Evolutionary conservation across 2,329 filamentous ascomycete species (phyloP).

Genomic region (Diaporthe caulivora): DNA sequence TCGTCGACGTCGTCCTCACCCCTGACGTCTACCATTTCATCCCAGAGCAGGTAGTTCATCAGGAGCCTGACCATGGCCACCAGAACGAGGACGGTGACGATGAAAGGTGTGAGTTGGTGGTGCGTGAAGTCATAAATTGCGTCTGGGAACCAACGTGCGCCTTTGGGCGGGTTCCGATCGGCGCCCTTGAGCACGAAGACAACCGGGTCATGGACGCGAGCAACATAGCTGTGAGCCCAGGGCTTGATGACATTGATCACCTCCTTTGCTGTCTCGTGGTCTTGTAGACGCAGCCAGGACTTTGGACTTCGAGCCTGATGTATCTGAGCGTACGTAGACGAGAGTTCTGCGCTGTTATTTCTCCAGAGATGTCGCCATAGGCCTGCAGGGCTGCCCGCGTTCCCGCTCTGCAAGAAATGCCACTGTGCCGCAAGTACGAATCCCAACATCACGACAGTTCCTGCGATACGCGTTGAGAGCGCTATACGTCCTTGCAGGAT

Average conservation of each 20-base stretch:
- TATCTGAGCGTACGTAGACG: conserved; percentile 66
- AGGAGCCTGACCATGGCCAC: conserved; percentile 76
- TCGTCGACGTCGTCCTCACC: conserved; percentile 60
- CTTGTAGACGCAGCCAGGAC: conserved; percentile 82
- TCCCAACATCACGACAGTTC: conserved; percentile 78
- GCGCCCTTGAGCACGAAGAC: conserved; percentile 79
- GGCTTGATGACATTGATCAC: conserved; percentile 83
- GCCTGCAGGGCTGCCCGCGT: conserved; percentile 13
- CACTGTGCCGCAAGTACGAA: conserved; percentile 81
- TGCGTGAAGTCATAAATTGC: conserved; percentile 77
- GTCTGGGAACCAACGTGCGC: conserved; percentile 63
- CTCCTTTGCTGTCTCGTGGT: conserved; percentile 82
- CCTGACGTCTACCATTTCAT: conserved; percentile 64
- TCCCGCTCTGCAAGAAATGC: conserved; percentile 75
- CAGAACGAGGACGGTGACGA: conserved; percentile 72
- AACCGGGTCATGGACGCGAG: conserved; percentile 80
- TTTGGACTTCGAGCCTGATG: conserved; percentile 82
- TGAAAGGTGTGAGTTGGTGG: conserved; percentile 69
- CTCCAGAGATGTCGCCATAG: conserved; percentile 48
- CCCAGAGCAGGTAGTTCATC: conserved; percentile 81
- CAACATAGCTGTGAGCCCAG: conserved; percentile 76
- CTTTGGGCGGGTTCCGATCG: conserved; percentile 69
- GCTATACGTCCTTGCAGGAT: conserved; percentile 74
- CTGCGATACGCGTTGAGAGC: conserved; percentile 80
- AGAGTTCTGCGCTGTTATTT: conserved; percentile 43